These are phyloP conservation scores for Sparassis latifolia DNA, from an alignment of 1,284 basidiomycete species.

Conservation along the genomic window DNA sequence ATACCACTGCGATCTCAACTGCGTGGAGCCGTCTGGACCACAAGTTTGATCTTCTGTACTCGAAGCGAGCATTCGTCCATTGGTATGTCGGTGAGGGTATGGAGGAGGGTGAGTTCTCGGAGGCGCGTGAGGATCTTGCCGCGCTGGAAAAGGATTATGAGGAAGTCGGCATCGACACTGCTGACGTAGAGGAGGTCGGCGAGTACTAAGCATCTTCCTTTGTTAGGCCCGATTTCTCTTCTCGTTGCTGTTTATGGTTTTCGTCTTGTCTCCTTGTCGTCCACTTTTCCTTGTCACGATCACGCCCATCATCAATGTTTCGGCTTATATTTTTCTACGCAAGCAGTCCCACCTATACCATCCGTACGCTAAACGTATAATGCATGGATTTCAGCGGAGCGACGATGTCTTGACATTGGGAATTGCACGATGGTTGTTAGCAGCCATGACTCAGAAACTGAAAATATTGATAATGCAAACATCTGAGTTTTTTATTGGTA, in stretches of 20 bases:
- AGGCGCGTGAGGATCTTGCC: conserved; percentile 95
- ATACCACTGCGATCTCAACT: conserved; percentile 81
- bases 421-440: no score
- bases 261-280: conserved; percentile 13
- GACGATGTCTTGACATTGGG: no score
- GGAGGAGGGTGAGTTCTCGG: conserved; percentile 98
- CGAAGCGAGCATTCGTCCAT: conserved; percentile 88
- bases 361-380: conserved; percentile 23
- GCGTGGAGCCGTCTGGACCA: conserved; percentile 92
- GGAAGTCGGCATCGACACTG: conserved; percentile 90
- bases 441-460: no score
- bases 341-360: conserved; percentile 26
- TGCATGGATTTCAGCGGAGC: conserved; percentile 7
- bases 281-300: conserved; percentile 19
- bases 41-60: conserved; percentile 97
- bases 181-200: conserved; percentile 74
- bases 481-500: background rate
- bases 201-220: conserved; percentile 51
- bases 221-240: conserved; percentile 14
- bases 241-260: conserved; percentile 19
- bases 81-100: conserved; percentile 98
- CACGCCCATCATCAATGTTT: conserved; percentile 23
- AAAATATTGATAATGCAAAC: no score
- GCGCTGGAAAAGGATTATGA: conserved; percentile 97
- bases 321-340: conserved; percentile 18